Evolutionary conservation across 148 eudicot genomes (phyloP).

Genomic region (Drosera capensis): DNA sequence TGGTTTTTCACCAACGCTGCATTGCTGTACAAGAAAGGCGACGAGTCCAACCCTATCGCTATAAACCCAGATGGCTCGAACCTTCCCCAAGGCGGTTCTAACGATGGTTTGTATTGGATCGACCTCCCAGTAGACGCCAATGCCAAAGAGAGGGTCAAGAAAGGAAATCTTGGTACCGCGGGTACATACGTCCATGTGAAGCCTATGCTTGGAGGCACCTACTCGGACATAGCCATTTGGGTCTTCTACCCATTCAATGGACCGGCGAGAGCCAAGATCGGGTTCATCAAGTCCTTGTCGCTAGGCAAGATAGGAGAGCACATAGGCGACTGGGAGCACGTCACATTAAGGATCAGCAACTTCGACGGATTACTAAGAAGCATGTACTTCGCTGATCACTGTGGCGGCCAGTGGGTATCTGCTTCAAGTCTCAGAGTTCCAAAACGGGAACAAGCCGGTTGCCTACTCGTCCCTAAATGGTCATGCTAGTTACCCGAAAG

Average conservation of each 20-base stretch:
- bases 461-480: slow-evolving; percentile 28
- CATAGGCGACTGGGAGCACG: slow-evolving; percentile 32
- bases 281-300: slow-evolving; percentile 10
- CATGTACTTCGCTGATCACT: slow-evolving; percentile 24
- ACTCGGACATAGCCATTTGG: slow-evolving; percentile 26
- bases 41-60: slow-evolving; percentile 15
- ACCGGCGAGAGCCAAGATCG: slow-evolving; percentile 16
- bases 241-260: slow-evolving; percentile 29
- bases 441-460: slow-evolving; percentile 14
- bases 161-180: slow-evolving; percentile 14
- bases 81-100: slow-evolving; percentile 24
- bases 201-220: slow-evolving; percentile 25
- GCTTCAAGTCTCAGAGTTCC: slow-evolving; percentile 12
- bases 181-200: slow-evolving; percentile 16
- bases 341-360: slow-evolving; percentile 27
- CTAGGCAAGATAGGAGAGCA: slow-evolving; percentile 25
- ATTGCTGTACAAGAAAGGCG: slow-evolving; percentile 17
- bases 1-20: slow-evolving; percentile 30
- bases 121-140: slow-evolving; percentile 12
- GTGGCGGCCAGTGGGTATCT: slow-evolving; percentile 24
- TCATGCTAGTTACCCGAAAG: slow-evolving; percentile 17
- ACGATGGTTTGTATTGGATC: slow-evolving; percentile 23
- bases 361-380: slow-evolving; percentile 18
- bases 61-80: slow-evolving; percentile 19
- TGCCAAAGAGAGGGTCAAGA: slow-evolving; percentile 10